A percentile compares a stretch with the other conserved stretches of the same genome.
phyloP scores from a whole-genome alignment of 495 filamentous ascomycete genomes.

The Hypoxylon fuscum region DNA sequence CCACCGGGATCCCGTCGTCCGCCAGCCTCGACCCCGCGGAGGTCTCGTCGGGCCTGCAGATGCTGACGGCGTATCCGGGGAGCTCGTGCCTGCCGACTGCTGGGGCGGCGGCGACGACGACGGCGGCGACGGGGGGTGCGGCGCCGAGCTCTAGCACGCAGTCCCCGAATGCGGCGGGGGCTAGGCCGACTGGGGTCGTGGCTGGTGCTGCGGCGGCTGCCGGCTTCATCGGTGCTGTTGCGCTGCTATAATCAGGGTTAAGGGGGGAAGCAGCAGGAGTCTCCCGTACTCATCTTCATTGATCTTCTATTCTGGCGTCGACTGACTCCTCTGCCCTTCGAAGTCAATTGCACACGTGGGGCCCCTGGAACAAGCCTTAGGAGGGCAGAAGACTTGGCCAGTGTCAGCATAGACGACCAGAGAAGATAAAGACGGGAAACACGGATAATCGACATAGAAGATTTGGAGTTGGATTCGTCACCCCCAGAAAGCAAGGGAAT shows the following conservation, averaged over 20 bases:
- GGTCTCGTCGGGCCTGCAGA: background rate
- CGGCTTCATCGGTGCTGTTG: constrained; percentile 26
- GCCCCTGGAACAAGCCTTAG: no score
- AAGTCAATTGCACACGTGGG: background rate
- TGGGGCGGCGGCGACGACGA: background rate
- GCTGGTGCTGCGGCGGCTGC: constrained; percentile 25
- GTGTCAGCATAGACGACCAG: no score
- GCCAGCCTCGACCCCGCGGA: background rate
- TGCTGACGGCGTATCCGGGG: background rate
- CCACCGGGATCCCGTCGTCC: background rate
- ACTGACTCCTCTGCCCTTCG: background rate
- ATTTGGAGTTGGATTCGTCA: no score
- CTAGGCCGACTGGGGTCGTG: constrained; percentile 20
- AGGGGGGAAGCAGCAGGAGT: no score
- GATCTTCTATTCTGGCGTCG: background rate
- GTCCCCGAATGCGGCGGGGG: background rate
- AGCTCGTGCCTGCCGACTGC: background rate
- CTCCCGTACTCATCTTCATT: no score
- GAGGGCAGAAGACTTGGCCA: no score
- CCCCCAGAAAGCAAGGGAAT: no score
- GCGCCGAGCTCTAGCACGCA: background rate
- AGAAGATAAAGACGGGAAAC: no score
- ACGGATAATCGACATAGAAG: no score
- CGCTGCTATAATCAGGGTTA: constrained; percentile 19
- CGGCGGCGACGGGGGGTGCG: background rate